phyloP scores from a whole-genome alignment of 2,329 filamentous ascomycete species.

The Dendryphion nanum region DNA sequence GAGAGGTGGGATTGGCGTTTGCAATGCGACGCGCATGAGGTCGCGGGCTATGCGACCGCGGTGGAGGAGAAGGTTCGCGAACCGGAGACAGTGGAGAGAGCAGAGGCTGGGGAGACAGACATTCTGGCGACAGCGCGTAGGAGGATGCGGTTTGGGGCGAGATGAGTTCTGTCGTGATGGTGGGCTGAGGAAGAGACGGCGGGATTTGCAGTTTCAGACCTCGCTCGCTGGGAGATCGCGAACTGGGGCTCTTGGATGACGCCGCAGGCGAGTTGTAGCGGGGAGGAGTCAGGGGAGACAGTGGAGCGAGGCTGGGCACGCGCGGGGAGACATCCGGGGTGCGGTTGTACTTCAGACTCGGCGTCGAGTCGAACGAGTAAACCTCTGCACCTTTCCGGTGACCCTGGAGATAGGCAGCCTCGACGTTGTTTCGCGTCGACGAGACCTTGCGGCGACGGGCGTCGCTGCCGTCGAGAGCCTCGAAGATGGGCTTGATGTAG shows the following conservation, averaged over 20 bases:
- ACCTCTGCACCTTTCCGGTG: constrained; percentile 11
- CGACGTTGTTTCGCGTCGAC: neutral
- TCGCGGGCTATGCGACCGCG: constrained; percentile 11
- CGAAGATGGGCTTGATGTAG: constrained; percentile 32
- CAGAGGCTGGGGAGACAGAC: constrained; percentile 21
- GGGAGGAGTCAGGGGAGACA: constrained; percentile 19
- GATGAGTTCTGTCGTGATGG: constrained; percentile 6
- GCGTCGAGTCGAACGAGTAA: constrained; percentile 11
- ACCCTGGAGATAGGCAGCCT: constrained; percentile 2
- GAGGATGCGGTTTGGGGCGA: constrained; percentile 31
- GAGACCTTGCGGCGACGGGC: constrained; percentile 14
- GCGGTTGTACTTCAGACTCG: constrained; percentile 10
- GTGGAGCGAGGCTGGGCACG: constrained; percentile 15
- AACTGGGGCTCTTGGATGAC: constrained; percentile 4
- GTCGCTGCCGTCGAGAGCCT: constrained; percentile 15
- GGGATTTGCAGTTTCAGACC: constrained; percentile 25
- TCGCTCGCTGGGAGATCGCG: constrained; percentile 16
- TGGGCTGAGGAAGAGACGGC: constrained; percentile 4
- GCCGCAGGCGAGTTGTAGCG: constrained; percentile 10
- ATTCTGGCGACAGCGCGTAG: constrained; percentile 22
- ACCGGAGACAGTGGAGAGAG: constrained; percentile 12
- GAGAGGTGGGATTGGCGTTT: neutral
- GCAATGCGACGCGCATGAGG: constrained; percentile 1
- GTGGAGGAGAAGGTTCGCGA: constrained; percentile 15
- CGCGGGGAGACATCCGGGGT: constrained; percentile 21